Percentiles rank a stretch among this genome's conserved stretches.
Evolutionary conservation across 163 green algal genomes (phyloP).

Genomic region (Scenedesmus sp.): DNA sequence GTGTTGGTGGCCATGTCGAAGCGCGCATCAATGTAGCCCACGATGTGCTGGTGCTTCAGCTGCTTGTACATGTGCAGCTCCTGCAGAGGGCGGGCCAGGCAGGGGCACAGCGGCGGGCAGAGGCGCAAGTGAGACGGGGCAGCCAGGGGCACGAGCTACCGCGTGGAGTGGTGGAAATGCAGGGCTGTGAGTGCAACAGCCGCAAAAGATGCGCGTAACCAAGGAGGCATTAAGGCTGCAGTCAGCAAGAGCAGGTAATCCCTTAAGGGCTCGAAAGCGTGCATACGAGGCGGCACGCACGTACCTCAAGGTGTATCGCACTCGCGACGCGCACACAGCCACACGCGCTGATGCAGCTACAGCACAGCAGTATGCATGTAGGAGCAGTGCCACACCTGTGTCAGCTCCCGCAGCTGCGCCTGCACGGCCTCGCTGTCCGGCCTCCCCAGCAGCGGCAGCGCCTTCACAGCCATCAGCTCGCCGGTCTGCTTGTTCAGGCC

Average conservation of each 20-base stretch:
- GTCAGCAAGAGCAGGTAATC: too few relatives aligned
- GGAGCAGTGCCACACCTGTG: slow-evolving; percentile 1
- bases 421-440: slow-evolving; percentile 31
- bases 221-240: too few relatives aligned
- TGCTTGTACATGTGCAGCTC: slow-evolving; percentile 83
- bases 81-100: slow-evolving; percentile 53
- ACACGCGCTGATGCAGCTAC: background rate
- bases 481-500: slow-evolving; percentile 93
- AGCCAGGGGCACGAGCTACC: background rate
- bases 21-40: slow-evolving; percentile 79
- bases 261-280: too few relatives aligned
- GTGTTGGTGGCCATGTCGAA: slow-evolving; percentile 64
- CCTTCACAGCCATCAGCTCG: slow-evolving; percentile 97
- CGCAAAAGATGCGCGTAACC: too few relatives aligned
- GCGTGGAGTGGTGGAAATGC: too few relatives aligned
- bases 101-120: background rate
- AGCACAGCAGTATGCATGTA: background rate
- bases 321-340: background rate
- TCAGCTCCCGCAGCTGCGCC: slow-evolving; percentile 35
- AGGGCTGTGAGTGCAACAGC: too few relatives aligned
- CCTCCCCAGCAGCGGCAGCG: slow-evolving; percentile 63
- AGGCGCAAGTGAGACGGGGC: background rate
- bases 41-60: slow-evolving; percentile 77
- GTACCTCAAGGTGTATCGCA: too few relatives aligned
- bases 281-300: too few relatives aligned